Base-by-base conservation (phyloP, 2,329 filamentous ascomycete species). In the Biscogniauxia marginata region DNA sequence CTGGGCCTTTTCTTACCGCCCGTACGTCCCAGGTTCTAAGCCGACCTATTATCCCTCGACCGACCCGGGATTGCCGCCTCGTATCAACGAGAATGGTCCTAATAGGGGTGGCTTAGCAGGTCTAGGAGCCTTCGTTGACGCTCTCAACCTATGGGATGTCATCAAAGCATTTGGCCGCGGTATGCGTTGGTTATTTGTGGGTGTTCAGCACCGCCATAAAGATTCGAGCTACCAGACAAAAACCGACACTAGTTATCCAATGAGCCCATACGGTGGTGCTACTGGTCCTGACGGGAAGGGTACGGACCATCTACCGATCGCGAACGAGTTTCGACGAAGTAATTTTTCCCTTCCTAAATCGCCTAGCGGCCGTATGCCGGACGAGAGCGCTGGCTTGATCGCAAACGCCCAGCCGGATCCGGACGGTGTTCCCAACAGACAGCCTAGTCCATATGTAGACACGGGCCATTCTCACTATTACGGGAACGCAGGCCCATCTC, bases 101-200 rank as follows among this genome's bases (percentile, higher is more conserved):
- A 89, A 90, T 47, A 74, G 81, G 55, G 88, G 89, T 11, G 88
- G 89, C 2, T 80, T 82, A 47, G 69, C 86, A 44, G 89, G 89
- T 3, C 60, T 86, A 49, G 79, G 79, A 60, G 91, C 90, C 3
- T 71, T 93, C 6, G 70, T 79, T 1, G 87, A 93, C 65, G 86
- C 90, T 1, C 80, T 92, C 69, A 95, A 95, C 66, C 81, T 89
- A 0, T 91, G 90, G 86, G 91, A 96, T 70, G 82, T 96, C 45
- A 74, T 91, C 67, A 96, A 93, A 74, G 89, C 89, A 0, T 85
- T 89, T 59, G 89, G 87, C 7, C 83, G 91, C 50, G 88, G 89
- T 20, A 83, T 91, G 65, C 83, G 88, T 64, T 96, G 91, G 92
- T 77, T 96, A 19, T 87, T 93, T 60, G 84, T 91, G 16, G 91